These are phyloP conservation scores for Maudiozyma pseudohumilis DNA, from an alignment of 805 yeast genomes.

Conservation along the genomic window DNA sequence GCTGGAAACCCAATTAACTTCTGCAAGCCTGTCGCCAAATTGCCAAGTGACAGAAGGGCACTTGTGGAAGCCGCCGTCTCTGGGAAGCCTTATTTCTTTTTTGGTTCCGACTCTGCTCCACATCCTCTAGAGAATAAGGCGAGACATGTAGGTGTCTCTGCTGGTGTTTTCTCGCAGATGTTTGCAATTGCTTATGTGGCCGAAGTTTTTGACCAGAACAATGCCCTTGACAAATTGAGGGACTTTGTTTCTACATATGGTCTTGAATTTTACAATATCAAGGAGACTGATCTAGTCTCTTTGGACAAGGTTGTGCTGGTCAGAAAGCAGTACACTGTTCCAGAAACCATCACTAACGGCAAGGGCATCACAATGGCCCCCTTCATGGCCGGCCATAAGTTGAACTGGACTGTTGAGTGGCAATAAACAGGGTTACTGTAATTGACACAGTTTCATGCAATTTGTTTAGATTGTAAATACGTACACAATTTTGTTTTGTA, in stretches of 20 bases:
- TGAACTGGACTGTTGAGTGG: conserved; percentile 76
- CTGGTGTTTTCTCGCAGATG: conserved; percentile 95
- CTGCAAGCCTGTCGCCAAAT: conserved; percentile 96
- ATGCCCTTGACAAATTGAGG: conserved; percentile 54
- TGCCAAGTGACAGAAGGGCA: conserved; percentile 76
- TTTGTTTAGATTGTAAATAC: conserved; percentile 2
- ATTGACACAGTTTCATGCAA: conserved; percentile 3
- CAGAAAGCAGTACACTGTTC: conserved; percentile 44
- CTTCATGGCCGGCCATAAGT: conserved; percentile 69
- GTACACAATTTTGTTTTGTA: too few species aligned
- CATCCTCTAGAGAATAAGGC: conserved; percentile 78
- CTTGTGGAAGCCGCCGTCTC: conserved; percentile 80
- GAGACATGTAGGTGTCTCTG: conserved; percentile 76
- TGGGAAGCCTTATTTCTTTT: conserved; percentile 87
- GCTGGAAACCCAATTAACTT: conserved; percentile 92
- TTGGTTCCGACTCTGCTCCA: conserved; percentile 98
- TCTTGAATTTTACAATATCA: conserved; percentile 55
- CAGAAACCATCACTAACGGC: conserved; percentile 41
- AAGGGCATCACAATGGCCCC: conserved; percentile 59
- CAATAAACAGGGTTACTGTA: conserved; percentile 7
- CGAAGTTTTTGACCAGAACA: conserved; percentile 63
- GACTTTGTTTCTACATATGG: conserved; percentile 74
- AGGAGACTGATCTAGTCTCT: conserved; percentile 34
- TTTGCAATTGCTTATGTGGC: conserved; percentile 77
- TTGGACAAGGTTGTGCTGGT: conserved; percentile 46